phyloP scores from a whole-genome alignment of 108 stramenopile species.

The Skeletonema menzelii region DNA sequence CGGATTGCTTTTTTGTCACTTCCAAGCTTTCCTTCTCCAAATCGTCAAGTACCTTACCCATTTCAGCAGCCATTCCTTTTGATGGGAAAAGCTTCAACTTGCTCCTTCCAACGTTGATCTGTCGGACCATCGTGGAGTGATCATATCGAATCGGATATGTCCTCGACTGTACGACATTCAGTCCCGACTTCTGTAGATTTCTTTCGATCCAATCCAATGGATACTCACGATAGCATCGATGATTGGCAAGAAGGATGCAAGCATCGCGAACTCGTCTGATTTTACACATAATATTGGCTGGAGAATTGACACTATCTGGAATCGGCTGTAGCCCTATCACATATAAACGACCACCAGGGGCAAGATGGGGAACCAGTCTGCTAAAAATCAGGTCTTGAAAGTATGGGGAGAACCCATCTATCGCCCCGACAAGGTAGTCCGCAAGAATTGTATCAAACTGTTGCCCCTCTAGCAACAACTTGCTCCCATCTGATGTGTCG shows the following conservation, averaged over 20 bases:
- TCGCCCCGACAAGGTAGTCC: slow-evolving; percentile 96
- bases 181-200: slow-evolving; percentile 59
- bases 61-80: slow-evolving; percentile 57
- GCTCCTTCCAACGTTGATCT: slow-evolving; percentile 89
- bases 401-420: slow-evolving; percentile 96
- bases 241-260: slow-evolving; percentile 90
- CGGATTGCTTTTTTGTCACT: slow-evolving; percentile 38
- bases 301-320: slow-evolving; percentile 70
- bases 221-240: slow-evolving; percentile 95
- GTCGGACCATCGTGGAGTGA: slow-evolving; percentile 76
- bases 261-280: slow-evolving; percentile 90
- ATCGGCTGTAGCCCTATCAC: slow-evolving; percentile 92
- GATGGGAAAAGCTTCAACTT: slow-evolving; percentile 82
- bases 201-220: slow-evolving; percentile 93
- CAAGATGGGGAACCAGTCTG: slow-evolving; percentile 72
- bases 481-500: not conserved
- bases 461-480: slow-evolving; percentile 24
- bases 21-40: slow-evolving; percentile 62
- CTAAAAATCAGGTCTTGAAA: slow-evolving; percentile 90
- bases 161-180: slow-evolving; percentile 50
- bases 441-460: slow-evolving; percentile 85
- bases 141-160: slow-evolving; percentile 91
- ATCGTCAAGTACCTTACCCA: slow-evolving; percentile 66
- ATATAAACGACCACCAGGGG: slow-evolving; percentile 90
- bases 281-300: slow-evolving; percentile 84